These are phyloP conservation scores for Lathyrus tuberosus DNA, from an alignment of 306 rosid species.

Conservation along the genomic window DNA sequence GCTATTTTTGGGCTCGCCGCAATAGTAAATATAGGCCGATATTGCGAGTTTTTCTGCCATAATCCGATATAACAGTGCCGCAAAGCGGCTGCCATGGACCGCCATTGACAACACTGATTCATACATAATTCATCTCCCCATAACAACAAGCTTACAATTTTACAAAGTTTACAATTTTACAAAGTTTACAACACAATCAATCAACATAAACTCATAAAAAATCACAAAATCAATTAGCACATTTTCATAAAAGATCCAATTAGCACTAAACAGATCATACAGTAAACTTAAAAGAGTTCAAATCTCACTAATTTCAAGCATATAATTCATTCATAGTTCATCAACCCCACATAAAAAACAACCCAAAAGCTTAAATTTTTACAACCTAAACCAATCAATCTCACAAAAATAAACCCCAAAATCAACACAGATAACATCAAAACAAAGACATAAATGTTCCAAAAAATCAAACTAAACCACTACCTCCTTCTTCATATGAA, in stretches of 20 bases:
- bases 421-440: neutral
- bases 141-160: neutral
- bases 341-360: neutral
- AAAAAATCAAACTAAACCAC: neutral
- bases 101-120: neutral
- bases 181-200: neutral
- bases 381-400: conserved; percentile 1
- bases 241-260: conserved; percentile 2
- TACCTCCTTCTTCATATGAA: conserved; percentile 78
- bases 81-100: too few relatives aligned
- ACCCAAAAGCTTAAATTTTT: conserved; percentile 8
- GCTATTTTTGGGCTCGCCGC: too few relatives aligned
- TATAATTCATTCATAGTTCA: conserved; percentile 14
- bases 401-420: neutral
- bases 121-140: too few relatives aligned
- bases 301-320: neutral
- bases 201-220: neutral
- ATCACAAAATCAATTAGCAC: conserved; percentile 2
- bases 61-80: too few relatives aligned
- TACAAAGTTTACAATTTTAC: neutral
- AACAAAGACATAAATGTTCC: neutral
- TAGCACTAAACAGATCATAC: conserved; percentile 15
- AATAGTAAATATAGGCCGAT: too few relatives aligned
- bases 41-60: too few relatives aligned
- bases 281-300: neutral